Evolutionary conservation across 306 rosid genomes (phyloP).

Genomic region (Amphicarpaea edgeworthii): DNA sequence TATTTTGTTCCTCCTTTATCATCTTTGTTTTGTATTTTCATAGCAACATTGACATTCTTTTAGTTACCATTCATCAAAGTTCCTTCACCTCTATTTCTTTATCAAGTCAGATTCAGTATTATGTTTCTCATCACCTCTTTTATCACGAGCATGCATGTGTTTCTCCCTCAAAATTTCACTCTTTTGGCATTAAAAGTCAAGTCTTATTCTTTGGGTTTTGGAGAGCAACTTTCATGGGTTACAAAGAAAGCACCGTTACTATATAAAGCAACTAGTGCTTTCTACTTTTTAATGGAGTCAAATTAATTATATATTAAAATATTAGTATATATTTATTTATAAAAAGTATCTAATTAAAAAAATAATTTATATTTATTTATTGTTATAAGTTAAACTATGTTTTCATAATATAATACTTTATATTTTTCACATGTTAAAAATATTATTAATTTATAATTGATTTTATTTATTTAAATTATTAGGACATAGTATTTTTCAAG

Average conservation of each 20-base stretch:
- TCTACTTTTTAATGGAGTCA: background rate
- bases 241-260: background rate
- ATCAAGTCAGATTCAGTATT: conserved; percentile 11
- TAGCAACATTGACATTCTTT: conserved; percentile 32
- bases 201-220: background rate
- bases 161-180: background rate
- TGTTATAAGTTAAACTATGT: background rate
- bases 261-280: background rate
- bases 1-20: conserved; percentile 13
- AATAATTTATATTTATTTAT: background rate
- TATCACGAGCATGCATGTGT: background rate
- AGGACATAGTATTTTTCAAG: background rate
- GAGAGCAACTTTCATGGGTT: background rate
- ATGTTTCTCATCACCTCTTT: conserved; percentile 1
- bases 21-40: conserved; percentile 29
- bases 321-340: background rate
- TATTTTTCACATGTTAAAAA: background rate
- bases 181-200: background rate
- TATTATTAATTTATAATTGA: background rate
- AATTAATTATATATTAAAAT: background rate
- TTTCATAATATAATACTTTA: background rate
- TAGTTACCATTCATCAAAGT: conserved; percentile 26
- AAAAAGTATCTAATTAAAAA: background rate
- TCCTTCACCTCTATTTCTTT: conserved; percentile 13
- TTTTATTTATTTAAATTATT: background rate